A percentile compares a stretch with the other conserved stretches of the same genome.
phyloP scores from a whole-genome alignment of 2,329 filamentous ascomycete species.

The Colletotrichum kahawae region DNA sequence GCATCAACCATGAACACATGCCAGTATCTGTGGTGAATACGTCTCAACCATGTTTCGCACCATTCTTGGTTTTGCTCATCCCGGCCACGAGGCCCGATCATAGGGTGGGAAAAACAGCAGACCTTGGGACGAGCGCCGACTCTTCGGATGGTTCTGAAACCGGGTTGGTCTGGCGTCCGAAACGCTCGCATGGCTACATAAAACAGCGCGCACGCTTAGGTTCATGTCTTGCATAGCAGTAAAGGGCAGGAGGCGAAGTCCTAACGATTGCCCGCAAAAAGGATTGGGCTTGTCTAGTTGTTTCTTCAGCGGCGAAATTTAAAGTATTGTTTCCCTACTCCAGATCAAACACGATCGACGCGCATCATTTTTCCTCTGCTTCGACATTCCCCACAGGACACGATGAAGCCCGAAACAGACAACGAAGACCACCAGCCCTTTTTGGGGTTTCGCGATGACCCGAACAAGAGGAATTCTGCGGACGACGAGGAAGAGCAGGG shows the following conservation, averaged over 20 bases:
- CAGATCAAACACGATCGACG: not conserved
- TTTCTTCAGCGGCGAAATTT: not conserved
- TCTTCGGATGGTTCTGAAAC: slow-evolving; percentile 7
- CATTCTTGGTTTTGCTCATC: not conserved
- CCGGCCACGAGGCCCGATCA: not conserved
- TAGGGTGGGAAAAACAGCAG: not conserved
- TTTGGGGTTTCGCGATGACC: slow-evolving; percentile 6
- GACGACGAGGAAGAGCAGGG: not conserved
- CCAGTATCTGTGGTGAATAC: not conserved
- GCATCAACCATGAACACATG: not conserved
- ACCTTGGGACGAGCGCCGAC: not conserved
- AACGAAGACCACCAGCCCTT: slow-evolving; percentile 12
- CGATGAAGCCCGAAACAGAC: not conserved
- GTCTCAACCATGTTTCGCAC: slow-evolving; percentile 1
- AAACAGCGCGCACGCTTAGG: not conserved
- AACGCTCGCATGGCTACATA: not conserved
- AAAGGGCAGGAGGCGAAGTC: not conserved
- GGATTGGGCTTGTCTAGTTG: not conserved
- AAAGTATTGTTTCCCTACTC: not conserved
- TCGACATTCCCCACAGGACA: not conserved
- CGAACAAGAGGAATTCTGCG: not conserved
- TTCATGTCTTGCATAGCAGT: not conserved
- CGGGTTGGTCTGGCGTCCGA: not conserved
- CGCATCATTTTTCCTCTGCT: not conserved
- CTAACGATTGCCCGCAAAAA: not conserved